Evolutionary conservation across 2,329 filamentous ascomycete genomes (phyloP), one percentile per base, ranked within the genome.

Genomic region (Pseudocercospora pini-densiflorae): DNA sequence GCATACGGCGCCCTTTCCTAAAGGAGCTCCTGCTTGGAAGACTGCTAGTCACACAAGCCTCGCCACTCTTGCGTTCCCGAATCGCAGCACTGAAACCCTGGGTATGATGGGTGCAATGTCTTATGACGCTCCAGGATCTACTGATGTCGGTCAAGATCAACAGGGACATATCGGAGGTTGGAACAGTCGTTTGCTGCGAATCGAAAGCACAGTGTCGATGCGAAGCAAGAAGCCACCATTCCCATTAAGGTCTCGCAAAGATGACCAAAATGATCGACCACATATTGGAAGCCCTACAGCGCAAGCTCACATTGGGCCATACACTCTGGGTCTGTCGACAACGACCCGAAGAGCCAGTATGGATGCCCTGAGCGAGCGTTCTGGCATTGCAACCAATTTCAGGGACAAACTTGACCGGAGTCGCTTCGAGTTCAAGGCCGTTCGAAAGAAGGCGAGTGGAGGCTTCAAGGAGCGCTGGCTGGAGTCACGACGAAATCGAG

Each of bases 351-450:
- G 68, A 29, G 63, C 65, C 57, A 68, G 70, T 45, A 61, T 63
- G 31, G 68, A 72, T 29, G 58, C 40, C 23, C 59, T 62, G 16
- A 65, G 59, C 16, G 64, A 67, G 33, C 67, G 72, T 16, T 69
- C 73, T 9, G 65, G 62, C n/a, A 72, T 72, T 1, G 68, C 70
- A 12, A 65, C 69, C 55, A 69, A 68, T 21, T 71, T 74, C 21
- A 67, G 75, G 12, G 73, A 75, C 33, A 73, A 73, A 54, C 61
- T 75, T 8, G 77, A 77, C 51, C 67, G 73, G 14, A 77, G 73
- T 51, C 70, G 76, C 10, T 77, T 77, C 62, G 76, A 77, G 62
- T 77, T 77, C 67, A 74, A 74, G 55, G 74, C 74, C 19, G 73
- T 77, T 12, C 68, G 74, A 49, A 69, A 72, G 45, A 75, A 75